Percentiles rank a stretch among this genome's conserved stretches.
phyloP scores from a whole-genome alignment of 169 alveolate species.

The Pseudocohnilembus persalinus region DNA sequence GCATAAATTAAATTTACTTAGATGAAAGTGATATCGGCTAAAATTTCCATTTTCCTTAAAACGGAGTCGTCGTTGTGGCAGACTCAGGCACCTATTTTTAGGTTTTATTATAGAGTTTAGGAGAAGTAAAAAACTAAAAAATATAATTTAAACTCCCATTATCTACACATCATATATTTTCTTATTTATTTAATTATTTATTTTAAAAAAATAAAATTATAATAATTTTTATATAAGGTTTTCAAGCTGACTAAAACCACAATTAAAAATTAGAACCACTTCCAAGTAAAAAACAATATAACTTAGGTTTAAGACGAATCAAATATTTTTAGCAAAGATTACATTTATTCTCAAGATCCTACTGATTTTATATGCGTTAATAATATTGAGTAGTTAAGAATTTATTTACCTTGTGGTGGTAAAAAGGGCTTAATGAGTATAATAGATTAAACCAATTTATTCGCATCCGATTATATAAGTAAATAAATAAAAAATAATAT shows the following conservation, averaged over 20 bases:
- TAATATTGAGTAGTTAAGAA: constrained; percentile 11
- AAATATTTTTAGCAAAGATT: not conserved
- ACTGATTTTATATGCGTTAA: constrained; percentile 29
- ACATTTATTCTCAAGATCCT: constrained; percentile 24
- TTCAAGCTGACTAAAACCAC: not conserved
- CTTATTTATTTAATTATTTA: too few relatives aligned
- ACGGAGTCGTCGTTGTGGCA: not conserved
- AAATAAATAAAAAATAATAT: too few relatives aligned
- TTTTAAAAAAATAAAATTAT: too few relatives aligned
- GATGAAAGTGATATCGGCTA: not conserved
- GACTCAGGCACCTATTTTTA: not conserved
- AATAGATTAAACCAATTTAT: constrained; percentile 15
- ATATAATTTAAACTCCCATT: too few relatives aligned
- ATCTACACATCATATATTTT: not conserved
- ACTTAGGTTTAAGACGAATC: not conserved
- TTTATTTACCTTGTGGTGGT: constrained; percentile 23
- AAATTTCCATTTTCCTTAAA: not conserved
- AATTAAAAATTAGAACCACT: not conserved
- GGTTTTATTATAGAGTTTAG: not conserved
- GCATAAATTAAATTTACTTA: too few relatives aligned
- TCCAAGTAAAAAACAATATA: not conserved
- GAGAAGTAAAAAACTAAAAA: not conserved
- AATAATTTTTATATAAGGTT: not conserved
- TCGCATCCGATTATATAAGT: constrained; percentile 12
- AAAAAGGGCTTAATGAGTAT: constrained; percentile 23